These are phyloP conservation scores for Hibiscus tridactylites DNA, from an alignment of 345 rosid species.

Conservation along the genomic window DNA sequence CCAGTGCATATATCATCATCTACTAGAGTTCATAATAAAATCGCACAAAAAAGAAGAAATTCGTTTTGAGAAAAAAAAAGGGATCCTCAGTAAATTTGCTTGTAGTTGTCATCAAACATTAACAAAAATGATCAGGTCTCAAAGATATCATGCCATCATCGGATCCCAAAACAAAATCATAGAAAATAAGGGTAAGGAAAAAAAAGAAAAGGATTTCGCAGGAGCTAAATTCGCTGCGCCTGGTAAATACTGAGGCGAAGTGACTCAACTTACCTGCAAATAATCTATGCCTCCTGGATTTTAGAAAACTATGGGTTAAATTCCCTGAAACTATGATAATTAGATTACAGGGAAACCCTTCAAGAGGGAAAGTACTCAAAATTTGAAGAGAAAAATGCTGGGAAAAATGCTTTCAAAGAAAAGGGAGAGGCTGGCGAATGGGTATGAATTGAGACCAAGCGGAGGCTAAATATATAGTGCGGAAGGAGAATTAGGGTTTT, in stretches of 20 bases:
- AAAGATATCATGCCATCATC: conserved; percentile 49
- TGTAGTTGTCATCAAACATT: conserved; percentile 27
- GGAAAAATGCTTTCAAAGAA: background rate
- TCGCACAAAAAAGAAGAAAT: background rate
- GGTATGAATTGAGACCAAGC: background rate
- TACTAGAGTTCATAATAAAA: background rate
- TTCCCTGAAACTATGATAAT: conserved; percentile 9
- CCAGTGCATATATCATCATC: conserved; percentile 60
- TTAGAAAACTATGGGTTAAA: background rate
- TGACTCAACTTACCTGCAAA: conserved; percentile 49
- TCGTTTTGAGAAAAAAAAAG: background rate
- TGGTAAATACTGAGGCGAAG: conserved; percentile 17
- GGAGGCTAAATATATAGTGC: background rate
- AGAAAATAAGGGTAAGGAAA: accelerated
- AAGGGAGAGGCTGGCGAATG: background rate
- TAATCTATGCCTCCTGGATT: conserved; percentile 26
- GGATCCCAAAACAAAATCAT: conserved; percentile 17
- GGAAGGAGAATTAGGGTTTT: conserved; percentile 1
- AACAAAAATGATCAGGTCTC: conserved; percentile 38
- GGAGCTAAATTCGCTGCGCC: conserved; percentile 39
- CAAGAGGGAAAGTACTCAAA: conserved; percentile 16
- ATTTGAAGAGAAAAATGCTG: background rate
- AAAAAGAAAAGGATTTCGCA: conserved; percentile 12
- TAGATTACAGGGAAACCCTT: conserved; percentile 9
- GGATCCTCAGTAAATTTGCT: conserved; percentile 42